Base-by-base conservation (phyloP, 2,329 filamentous ascomycete genomes). In the Tolypocladium pustulatum region DNA sequence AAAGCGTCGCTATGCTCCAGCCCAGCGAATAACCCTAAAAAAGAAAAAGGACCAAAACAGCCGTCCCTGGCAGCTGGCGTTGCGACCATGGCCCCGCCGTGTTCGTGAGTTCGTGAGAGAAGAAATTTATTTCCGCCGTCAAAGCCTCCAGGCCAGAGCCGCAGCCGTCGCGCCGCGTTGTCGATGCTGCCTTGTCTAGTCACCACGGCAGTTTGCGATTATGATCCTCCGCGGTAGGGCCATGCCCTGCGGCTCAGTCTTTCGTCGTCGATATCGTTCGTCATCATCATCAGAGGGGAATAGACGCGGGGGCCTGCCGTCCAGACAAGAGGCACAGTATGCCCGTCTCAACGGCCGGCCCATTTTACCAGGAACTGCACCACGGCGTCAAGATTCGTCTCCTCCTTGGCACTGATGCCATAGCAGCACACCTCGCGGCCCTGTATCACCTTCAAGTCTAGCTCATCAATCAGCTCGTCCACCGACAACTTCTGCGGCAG, bases 341-440 rank as follows among this genome's bases (percentile, higher is more conserved):
- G n/a, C 36, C 22, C 22, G 22, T 37, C 49, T 84, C 76, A 91
- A 76, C 87, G 87, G 71, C 81, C 90, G 63, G 91, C 88, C 72
- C 90, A 89, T 65, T 91, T 93, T 73, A 99, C 93, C 72, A 99
- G 80, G 90, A 94, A 99, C 72, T 96, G 90, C 67, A 99, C 80
- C 57, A 99, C 94, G 8, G 93, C 94, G 70, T 99, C 93, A 64
- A 99, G 85, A 76, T 99, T 99, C 59, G 93, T 99, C 77, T 99
- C 94, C 73, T 97, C 93, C 75, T 97, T 97, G 61, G 93, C 94
- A 72, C 92, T 97, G 76, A 99, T 97, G 62, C 93, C 93, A 74
- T 99, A 99, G 77, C 94, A 97, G 76, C 91, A 96, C 66, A 99
- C 93, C 74, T 99, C 94, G 58, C 94, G 90, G 68, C 91, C 88